Evolutionary conservation across 2,329 filamentous ascomycete genomes (phyloP), one percentile per base, ranked within the genome.

Genomic region (Paecilomyces niveus): DNA sequence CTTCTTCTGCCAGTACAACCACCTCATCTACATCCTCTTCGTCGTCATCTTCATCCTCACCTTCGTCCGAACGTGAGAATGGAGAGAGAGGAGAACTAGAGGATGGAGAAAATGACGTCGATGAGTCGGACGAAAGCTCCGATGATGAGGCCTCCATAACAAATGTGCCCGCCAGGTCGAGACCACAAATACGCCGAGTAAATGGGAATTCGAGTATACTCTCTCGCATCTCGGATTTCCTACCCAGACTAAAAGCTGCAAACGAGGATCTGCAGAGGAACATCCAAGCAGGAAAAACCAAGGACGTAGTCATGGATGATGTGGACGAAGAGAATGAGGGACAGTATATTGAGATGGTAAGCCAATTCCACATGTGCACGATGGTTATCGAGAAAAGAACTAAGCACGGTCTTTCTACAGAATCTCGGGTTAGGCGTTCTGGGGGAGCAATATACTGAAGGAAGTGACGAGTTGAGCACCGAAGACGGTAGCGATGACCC

Each of bases 391-490:
- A 7, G n/a, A 9, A 18, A 45, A 18, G 33, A 31, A 53, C 24
- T n/a, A 13, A 26, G 51, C 24, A 56, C 10, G 22, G 35, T 35
- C 50, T 57, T 11, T 32, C 54, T 29, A 53, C 49, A 76, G 74
- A 74, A 79, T 58, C 68, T 79, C 53, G 75, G 76, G 5, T 63
- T 79, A 10, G 77, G 77, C 9, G 77, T 79, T 5, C 64, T 79
- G 21, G 73, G 76, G 65, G 75, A 78, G 59, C 73, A 73, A 57
- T 66, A 62, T 18, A 57, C 57, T 4, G 62, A 57, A 21, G 67
- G 64, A 8, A 60, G 60, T 18, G 59, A 61, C 53, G 56, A 58
- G 10, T 58, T 60, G 4, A 66, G 62, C 49, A 60, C 54, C 3
- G 66, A 68, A 3, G 63, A 60, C 15, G 65, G 63, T 11, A 61